Evolutionary conservation across 2,329 filamentous ascomycete genomes (phyloP).

Genomic region (Chaetomium olivaceum): DNA sequence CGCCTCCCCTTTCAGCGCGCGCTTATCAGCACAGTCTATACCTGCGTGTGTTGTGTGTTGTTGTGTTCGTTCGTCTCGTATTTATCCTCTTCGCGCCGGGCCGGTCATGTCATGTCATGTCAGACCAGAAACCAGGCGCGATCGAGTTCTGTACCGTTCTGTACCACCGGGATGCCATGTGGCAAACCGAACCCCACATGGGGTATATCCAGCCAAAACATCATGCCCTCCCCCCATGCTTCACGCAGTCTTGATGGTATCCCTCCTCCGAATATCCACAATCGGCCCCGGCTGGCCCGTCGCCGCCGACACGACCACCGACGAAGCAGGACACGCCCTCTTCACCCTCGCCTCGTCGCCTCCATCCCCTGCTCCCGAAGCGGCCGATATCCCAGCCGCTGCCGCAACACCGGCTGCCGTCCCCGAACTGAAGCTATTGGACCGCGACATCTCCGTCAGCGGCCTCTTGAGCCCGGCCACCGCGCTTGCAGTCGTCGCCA

Average conservation of each 20-base stretch:
- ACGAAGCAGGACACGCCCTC: constrained; percentile 37
- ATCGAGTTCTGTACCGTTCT: neutral
- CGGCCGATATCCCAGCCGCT: constrained; percentile 32
- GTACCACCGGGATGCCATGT: neutral
- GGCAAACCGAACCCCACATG: too few relatives aligned
- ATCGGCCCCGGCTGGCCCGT: constrained; percentile 21
- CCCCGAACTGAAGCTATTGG: constrained; percentile 44
- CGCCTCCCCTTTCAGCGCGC: neutral
- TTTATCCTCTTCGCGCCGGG: neutral
- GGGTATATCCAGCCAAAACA: neutral
- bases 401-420: constrained; percentile 31
- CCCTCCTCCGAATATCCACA: constrained; percentile 39
- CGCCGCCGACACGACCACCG: neutral
- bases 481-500: constrained; percentile 24
- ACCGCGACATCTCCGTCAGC: constrained; percentile 54
- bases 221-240: too few relatives aligned
- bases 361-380: neutral
- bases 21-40: constrained; percentile 11
- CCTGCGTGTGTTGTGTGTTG: neutral
- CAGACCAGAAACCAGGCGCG: too few relatives aligned
- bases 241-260: constrained; percentile 40
- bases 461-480: constrained; percentile 50
- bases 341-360: constrained; percentile 34
- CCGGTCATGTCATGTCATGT: neutral
- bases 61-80: constrained; percentile 4